These are phyloP conservation scores for Penicillium taxi DNA, from an alignment of 495 filamentous ascomycete genomes.

Conservation along the genomic window DNA sequence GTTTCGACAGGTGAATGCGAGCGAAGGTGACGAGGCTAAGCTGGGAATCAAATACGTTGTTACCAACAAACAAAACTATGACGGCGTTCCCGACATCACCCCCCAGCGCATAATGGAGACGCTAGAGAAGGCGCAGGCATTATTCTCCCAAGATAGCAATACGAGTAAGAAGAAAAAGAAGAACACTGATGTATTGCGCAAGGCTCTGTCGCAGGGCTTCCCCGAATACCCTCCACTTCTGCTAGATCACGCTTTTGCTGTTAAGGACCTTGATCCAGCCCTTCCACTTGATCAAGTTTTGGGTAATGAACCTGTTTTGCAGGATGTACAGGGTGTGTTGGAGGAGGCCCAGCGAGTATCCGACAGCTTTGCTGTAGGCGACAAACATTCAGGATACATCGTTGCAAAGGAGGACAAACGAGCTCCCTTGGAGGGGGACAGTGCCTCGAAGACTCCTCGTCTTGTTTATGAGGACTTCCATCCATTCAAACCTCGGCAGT, in stretches of 20 bases:
- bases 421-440: conserved; percentile 29
- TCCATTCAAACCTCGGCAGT: conserved; percentile 81
- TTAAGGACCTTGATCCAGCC: conserved; percentile 56
- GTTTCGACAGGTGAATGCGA: conserved; percentile 65
- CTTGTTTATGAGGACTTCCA: conserved; percentile 92
- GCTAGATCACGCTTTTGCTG: conserved; percentile 74
- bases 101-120: conserved; percentile 60
- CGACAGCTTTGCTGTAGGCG: conserved; percentile 30
- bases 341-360: conserved; percentile 51
- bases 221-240: conserved; percentile 80
- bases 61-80: conserved; percentile 72
- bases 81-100: conserved; percentile 65
- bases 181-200: conserved; percentile 68
- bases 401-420: conserved; percentile 59
- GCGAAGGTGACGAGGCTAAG: conserved; percentile 65
- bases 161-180: conserved; percentile 68
- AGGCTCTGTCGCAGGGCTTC: conserved; percentile 70
- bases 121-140: conserved; percentile 56
- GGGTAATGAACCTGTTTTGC: conserved; percentile 53
- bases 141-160: conserved; percentile 40
- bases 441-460: conserved; percentile 32
- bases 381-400: conserved; percentile 64
- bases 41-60: conserved; percentile 72
- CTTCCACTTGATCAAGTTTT: conserved; percentile 61
- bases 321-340: conserved; percentile 55